Conservation (phyloP, 2,329 filamentous ascomycete species). For the Xylariomycetidae sp. region DNA sequence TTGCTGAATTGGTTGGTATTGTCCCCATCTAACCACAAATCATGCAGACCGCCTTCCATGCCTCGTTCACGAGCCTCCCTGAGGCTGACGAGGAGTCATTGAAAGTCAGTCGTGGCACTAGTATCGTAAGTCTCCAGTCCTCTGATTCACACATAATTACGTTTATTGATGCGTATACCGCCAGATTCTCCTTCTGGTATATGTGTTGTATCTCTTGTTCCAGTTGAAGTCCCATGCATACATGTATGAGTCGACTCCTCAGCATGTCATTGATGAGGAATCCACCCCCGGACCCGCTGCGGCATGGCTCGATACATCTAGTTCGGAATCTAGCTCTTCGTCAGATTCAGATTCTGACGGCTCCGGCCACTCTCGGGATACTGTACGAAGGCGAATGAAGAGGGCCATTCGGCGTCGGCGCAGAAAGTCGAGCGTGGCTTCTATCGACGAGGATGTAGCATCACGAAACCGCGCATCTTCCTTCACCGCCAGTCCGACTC, state of each 20-base stretch:
- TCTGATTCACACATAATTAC: too few relatives aligned
- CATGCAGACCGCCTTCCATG: constrained; percentile 79
- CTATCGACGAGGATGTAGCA: constrained; percentile 46
- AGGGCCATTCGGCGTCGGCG: constrained; percentile 67
- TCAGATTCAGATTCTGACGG: constrained; percentile 65
- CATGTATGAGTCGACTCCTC: constrained; percentile 87
- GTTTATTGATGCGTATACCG: too few relatives aligned
- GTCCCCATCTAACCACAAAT: constrained; percentile 35
- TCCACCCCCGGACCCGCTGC: constrained; percentile 79
- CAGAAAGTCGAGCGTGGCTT: constrained; percentile 73
- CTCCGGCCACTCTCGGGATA: constrained; percentile 56
- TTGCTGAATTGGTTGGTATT: neutral
- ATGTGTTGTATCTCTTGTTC: constrained; percentile 79
- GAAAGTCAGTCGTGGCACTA: constrained; percentile 84
- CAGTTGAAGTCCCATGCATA: constrained; percentile 90
- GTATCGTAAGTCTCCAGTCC: constrained; percentile 58
- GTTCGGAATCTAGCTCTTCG: constrained; percentile 49
- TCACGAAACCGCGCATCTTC: constrained; percentile 35
- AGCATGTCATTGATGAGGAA: constrained; percentile 89
- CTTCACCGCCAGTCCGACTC: constrained; percentile 28
- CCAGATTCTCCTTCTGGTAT: constrained; percentile 73
- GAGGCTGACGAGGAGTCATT: constrained; percentile 68
- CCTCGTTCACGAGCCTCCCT: constrained; percentile 64
- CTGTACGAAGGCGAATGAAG: constrained; percentile 71
- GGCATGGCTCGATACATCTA: constrained; percentile 73